Conservation (phyloP, 1,284 basidiomycete species). For the Marasmius oreades region DNA sequence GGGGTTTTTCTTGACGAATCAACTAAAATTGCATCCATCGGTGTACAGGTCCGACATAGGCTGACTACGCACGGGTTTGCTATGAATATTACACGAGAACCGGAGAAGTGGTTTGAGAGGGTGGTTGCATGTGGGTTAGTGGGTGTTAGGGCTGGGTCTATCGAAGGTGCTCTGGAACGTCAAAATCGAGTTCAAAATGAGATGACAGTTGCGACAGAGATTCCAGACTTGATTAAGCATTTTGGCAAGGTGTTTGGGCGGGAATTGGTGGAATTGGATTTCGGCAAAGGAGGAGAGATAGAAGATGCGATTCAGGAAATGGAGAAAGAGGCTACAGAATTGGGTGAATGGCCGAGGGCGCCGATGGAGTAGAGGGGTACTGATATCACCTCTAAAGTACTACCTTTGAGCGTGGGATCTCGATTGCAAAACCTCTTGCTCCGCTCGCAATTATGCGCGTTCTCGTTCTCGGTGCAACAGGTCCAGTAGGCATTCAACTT, state of each 20-base stretch:
- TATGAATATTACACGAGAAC: slow-evolving; percentile 84
- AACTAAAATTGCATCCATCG: slow-evolving; percentile 90
- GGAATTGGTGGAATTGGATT: slow-evolving; percentile 49
- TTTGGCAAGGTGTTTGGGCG: slow-evolving; percentile 55
- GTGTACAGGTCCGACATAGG: slow-evolving; percentile 93
- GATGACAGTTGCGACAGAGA: slow-evolving; percentile 45
- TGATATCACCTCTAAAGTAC: background rate
- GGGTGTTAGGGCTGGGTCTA: slow-evolving; percentile 77
- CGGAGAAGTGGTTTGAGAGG: slow-evolving; percentile 79
- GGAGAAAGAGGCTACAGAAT: slow-evolving; percentile 35
- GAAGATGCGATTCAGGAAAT: slow-evolving; percentile 45
- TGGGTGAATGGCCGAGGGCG: slow-evolving; percentile 1
- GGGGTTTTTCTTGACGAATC: slow-evolving; percentile 69
- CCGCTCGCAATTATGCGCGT: slow-evolving; percentile 29
- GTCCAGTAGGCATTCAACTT: slow-evolving; percentile 50
- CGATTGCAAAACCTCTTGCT: background rate
- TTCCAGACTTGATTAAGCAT: slow-evolving; percentile 45
- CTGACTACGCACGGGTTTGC: slow-evolving; percentile 96
- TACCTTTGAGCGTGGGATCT: too few species aligned
- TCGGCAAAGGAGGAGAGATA: slow-evolving; percentile 44
- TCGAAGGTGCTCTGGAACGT: slow-evolving; percentile 44
- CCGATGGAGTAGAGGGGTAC: slow-evolving; percentile 2
- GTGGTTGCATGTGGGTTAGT: slow-evolving; percentile 91
- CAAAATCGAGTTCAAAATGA: slow-evolving; percentile 11
- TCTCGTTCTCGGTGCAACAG: slow-evolving; percentile 57